Base-by-base conservation (phyloP, 225 moss, liverwort and hornwort genomes). In the Asterella californica region DNA sequence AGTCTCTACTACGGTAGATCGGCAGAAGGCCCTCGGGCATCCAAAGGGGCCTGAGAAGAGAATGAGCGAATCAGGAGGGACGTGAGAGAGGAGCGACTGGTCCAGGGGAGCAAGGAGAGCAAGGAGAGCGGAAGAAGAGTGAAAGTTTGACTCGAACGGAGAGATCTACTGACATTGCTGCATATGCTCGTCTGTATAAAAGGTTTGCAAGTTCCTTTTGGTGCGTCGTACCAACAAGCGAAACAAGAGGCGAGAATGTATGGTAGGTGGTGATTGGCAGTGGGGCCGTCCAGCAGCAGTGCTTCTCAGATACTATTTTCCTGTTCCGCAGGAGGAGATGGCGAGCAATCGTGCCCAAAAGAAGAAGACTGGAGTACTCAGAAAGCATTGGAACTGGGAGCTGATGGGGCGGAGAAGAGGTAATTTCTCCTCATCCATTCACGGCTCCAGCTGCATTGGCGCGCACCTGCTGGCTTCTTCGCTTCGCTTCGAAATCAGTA, bases 221-320 rank as follows among this genome's bases (percentile, higher is more conserved):
- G 64, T 36, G 29, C 7, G 63, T 65, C 12, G 64, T 32, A 32
- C 32, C 32, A 32, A 46, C 12, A 12, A 46, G 12, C 71, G 71
- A 24, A 22, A 71, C 21, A 46, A 47, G 46, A 71, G 71, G 46
- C 70, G 42, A 45, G 46, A 71, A 46, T 71, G 71, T 47, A 71
- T 71, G 71, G 71, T 71, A 46, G 65, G 65, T 65, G 65, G 33
- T 65, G 65, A 46, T n/a, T 71, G 21, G 71, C 46, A 71, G 71
- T 71, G 45, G 46, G 70, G 45, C 42, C 70, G 70, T 65, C 30
- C 65, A 11, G 11, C 36, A 12, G 63, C 63, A 29, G 64, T 30
- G 30, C 64, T 32, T 70, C 70, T 42, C 45, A 71, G 71, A 38
- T n/a, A n/a, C 71, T 47, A 45, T 71, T 47, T 27, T 66, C 67